These are phyloP conservation scores for Sporothrix variecibatus DNA, from an alignment of 2,329 filamentous ascomycete genomes.

Conservation along the genomic window DNA sequence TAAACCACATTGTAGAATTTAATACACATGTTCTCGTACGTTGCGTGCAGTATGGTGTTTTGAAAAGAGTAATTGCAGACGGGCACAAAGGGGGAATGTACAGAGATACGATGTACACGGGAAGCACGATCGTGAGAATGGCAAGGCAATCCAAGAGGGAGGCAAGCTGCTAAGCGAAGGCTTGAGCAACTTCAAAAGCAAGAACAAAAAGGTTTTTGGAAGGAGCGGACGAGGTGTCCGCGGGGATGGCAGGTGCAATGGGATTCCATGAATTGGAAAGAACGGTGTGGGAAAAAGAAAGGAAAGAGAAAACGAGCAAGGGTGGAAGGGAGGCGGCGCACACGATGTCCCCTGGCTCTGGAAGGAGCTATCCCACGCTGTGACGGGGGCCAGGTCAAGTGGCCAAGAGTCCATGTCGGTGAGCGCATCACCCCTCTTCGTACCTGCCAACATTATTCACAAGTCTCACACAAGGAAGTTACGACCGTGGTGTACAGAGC, in stretches of 20 bases:
- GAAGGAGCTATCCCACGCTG: slow-evolving; percentile 15
- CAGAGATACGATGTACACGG: neutral
- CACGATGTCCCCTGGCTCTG: neutral
- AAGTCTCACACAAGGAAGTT: neutral
- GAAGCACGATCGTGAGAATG: neutral
- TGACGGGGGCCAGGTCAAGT: neutral
- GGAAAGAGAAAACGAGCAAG: slow-evolving; percentile 10
- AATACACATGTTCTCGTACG: neutral
- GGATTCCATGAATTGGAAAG: neutral
- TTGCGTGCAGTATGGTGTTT: neutral
- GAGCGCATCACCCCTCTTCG: neutral
- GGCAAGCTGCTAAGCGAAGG: neutral
- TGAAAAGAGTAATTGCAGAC: neutral
- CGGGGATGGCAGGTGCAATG: neutral
- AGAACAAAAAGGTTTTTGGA: neutral
- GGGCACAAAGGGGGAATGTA: neutral
- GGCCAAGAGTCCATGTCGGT: slow-evolving; percentile 7
- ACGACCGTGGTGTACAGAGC: neutral
- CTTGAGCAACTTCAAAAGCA: no score
- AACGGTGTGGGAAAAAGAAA: slow-evolving; percentile 16
- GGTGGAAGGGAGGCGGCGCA: neutral
- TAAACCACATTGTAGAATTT: neutral
- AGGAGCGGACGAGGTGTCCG: neutral
- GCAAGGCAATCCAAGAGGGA: neutral
- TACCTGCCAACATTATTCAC: no score